A percentile compares a stretch with the other conserved stretches of the same genome.
phyloP scores from a whole-genome alignment of 805 yeast species.

The Teunomyces cretensis region DNA sequence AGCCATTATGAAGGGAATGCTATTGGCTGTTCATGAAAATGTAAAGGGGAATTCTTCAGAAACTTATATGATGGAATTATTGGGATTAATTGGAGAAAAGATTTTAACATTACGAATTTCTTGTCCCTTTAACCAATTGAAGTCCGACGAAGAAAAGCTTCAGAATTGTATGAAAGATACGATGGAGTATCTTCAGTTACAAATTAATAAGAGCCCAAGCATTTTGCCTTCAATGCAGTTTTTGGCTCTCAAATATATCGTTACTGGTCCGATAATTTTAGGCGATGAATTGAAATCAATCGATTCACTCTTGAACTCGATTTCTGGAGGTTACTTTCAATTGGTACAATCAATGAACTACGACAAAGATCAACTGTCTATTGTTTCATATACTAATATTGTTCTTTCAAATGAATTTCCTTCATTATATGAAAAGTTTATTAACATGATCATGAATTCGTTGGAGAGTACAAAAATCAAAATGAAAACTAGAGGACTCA shows the following conservation, averaged over 20 bases:
- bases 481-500: slow-evolving; percentile 56
- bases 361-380: slow-evolving; percentile 13
- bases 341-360: not conserved
- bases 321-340: not conserved
- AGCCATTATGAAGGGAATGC: slow-evolving; percentile 44
- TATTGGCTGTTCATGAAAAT: slow-evolving; percentile 39
- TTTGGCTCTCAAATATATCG: slow-evolving; percentile 14
- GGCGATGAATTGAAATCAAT: slow-evolving; percentile 2
- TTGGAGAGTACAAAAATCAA: slow-evolving; percentile 33
- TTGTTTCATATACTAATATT: slow-evolving; percentile 18
- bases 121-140: slow-evolving; percentile 4
- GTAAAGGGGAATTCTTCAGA: slow-evolving; percentile 35
- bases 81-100: slow-evolving; percentile 60
- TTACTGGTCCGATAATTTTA: not conserved
- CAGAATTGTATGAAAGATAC: slow-evolving; percentile 9
- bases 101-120: slow-evolving; percentile 37
- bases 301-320: not conserved
- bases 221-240: slow-evolving; percentile 12
- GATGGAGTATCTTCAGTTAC: slow-evolving; percentile 15
- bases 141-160: slow-evolving; percentile 8
- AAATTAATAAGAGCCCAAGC: slow-evolving; percentile 9
- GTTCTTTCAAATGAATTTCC: slow-evolving; percentile 30
- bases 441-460: slow-evolving; percentile 44
- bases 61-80: slow-evolving; percentile 53
- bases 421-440: slow-evolving; percentile 50